These are phyloP conservation scores for Nannochloris sp. DNA, from an alignment of 139 green algal genomes.

Conservation along the genomic window DNA sequence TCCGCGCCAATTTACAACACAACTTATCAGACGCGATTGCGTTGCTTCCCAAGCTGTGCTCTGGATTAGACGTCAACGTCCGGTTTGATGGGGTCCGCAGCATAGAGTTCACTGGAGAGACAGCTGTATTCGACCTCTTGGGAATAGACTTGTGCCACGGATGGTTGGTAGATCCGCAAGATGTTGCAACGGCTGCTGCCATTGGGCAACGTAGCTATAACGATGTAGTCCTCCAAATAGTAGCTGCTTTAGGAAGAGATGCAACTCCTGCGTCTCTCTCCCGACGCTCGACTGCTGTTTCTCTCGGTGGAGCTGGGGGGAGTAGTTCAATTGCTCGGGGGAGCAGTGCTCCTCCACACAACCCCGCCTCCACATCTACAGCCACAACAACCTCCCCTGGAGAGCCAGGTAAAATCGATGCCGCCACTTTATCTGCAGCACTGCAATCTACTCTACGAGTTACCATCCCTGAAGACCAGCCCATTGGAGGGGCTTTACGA, in stretches of 20 bases:
- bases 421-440: constrained; percentile 1
- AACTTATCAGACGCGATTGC: constrained; percentile 53
- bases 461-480: not conserved
- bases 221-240: constrained; percentile 61
- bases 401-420: not conserved
- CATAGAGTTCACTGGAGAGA: constrained; percentile 69
- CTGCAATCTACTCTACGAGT: constrained; percentile 12
- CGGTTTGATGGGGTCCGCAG: constrained; percentile 47
- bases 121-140: constrained; percentile 92
- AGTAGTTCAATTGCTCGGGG: not conserved
- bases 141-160: constrained; percentile 87
- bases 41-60: constrained; percentile 66
- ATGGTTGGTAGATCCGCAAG: constrained; percentile 80
- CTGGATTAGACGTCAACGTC: constrained; percentile 95
- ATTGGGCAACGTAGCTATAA: constrained; percentile 69
- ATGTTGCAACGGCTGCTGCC: constrained; percentile 10
- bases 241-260: constrained; percentile 18
- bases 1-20: constrained; percentile 50
- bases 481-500: not conserved
- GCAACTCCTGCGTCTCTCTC: not conserved
- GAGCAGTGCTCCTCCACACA: no score
- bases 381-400: no score
- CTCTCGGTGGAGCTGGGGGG: not conserved
- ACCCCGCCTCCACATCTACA: no score
- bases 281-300: not conserved